Base-by-base conservation (phyloP, 768 basidiomycete species). In the Cystobasidium tubakii region DNA sequence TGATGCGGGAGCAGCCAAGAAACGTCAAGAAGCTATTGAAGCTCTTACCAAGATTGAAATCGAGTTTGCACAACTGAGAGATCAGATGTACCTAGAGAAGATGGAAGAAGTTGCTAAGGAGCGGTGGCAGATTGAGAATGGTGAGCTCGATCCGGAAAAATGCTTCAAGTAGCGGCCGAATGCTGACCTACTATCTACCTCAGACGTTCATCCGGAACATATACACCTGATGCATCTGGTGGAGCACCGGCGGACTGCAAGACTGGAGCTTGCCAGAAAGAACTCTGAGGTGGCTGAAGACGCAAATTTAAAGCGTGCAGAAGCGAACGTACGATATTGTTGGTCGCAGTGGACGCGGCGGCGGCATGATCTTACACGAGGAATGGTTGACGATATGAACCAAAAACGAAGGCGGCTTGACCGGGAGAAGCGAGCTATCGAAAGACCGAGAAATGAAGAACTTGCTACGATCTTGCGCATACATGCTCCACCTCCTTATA, bases 301-400 rank as follows among this genome's bases (percentile, higher is more conserved):
- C 1, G 87, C 87, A 77, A 85, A 87, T 1, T 83, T 82, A 44
- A 87, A 86, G 76, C 86, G 87, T 75, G 83, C 88, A 31, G 86
- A 85, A 69, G 83, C 87, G 3, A 89, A 92, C 67, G 91, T 92
- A 75, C 83, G 86, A 39, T 86, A 86, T 15, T 87, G 89, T 34
- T 95, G 93, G 92, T 88, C 88, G 75, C 90, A 88, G 86, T 97
- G 95, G 95, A 88, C 88, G 83, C 91, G 91, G 77, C 78, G 84
- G 81, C 64, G 73, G 46, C 54, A 73, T 77, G 57, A 70, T 42
- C 29, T 94, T 15, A 90, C 94, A 78, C 89, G 86, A 0, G 88
- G 89, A 17, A 90, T 95, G 88, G 89, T 94, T 71, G 87, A 93
- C 0, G 90, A 94, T 77, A 88, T 90, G 6, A 93, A 91, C 80